Evolutionary conservation across 208 protist species (phyloP).

Genomic region (Leishmania turanica): DNA sequence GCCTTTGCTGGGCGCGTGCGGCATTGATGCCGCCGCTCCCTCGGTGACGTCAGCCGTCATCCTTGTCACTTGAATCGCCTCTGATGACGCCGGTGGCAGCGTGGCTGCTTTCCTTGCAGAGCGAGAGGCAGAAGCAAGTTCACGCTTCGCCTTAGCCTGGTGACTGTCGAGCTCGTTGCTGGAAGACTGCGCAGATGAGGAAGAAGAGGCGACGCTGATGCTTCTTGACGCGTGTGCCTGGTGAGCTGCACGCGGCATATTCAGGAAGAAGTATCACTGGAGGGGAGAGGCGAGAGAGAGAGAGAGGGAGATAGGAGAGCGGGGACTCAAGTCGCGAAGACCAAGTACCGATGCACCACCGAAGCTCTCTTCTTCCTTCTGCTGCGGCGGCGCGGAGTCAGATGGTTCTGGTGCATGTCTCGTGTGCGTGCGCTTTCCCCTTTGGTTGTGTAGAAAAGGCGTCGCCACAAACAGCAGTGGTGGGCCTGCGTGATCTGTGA

Average conservation of each 20-base stretch:
- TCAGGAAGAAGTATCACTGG: neutral
- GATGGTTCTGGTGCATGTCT: neutral
- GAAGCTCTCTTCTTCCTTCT: neutral
- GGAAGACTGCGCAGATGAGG: neutral
- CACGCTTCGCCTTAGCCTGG: neutral
- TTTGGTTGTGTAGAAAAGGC: neutral
- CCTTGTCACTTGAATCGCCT: neutral
- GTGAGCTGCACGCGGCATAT: neutral
- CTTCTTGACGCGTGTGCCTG: neutral
- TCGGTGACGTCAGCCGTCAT: neutral
- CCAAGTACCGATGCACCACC: neutral
- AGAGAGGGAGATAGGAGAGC: constrained; percentile 1
- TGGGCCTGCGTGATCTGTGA: no score
- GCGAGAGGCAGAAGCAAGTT: neutral
- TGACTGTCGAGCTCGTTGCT: neutral
- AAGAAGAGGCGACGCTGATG: neutral
- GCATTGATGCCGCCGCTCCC: neutral
- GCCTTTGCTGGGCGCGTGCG: neutral
- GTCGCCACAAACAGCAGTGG: neutral
- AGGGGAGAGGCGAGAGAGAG: neutral
- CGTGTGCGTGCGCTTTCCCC: neutral
- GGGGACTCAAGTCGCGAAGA: neutral
- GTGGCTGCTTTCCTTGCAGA: neutral
- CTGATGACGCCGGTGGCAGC: neutral
- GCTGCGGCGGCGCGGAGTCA: neutral